Evolutionary conservation across 805 yeast species (phyloP).

Genomic region (Nakazawaea peltata): DNA sequence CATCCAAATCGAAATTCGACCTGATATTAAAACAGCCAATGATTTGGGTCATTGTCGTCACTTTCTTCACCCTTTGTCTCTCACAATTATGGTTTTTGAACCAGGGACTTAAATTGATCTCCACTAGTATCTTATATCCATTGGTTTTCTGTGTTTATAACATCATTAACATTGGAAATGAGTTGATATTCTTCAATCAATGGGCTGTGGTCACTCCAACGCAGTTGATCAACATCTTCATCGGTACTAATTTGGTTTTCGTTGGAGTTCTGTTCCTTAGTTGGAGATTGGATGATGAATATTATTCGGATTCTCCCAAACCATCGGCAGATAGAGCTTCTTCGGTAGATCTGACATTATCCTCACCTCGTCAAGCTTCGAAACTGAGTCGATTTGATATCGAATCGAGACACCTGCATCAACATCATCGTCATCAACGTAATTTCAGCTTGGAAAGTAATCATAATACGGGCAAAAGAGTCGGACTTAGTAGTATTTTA

Average conservation of each 20-base stretch:
- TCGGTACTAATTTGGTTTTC: constrained; percentile 43
- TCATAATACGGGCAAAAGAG: constrained; percentile 3
- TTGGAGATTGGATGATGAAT: constrained; percentile 34
- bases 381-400: no score
- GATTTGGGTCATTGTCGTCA: constrained; percentile 41
- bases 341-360: no score
- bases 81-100: constrained; percentile 69
- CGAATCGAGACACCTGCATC: no score
- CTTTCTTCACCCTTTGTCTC: constrained; percentile 57
- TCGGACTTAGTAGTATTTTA: constrained; percentile 6
- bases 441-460: constrained; percentile 6
- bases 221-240: constrained; percentile 29
- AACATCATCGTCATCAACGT: constrained; percentile 1
- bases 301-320: constrained; percentile 10
- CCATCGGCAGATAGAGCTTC: neutral
- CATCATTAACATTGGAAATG: constrained; percentile 58
- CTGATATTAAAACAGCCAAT: constrained; percentile 26
- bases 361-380: no score
- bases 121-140: constrained; percentile 78
- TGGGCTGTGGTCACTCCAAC: constrained; percentile 26
- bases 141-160: constrained; percentile 80
- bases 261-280: constrained; percentile 67
- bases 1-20: constrained; percentile 21
- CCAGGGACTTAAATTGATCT: constrained; percentile 58
- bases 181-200: constrained; percentile 51